Conservation (phyloP, 228 moss, liverwort and hornwort species). For the Sphagnum fallax region DNA sequence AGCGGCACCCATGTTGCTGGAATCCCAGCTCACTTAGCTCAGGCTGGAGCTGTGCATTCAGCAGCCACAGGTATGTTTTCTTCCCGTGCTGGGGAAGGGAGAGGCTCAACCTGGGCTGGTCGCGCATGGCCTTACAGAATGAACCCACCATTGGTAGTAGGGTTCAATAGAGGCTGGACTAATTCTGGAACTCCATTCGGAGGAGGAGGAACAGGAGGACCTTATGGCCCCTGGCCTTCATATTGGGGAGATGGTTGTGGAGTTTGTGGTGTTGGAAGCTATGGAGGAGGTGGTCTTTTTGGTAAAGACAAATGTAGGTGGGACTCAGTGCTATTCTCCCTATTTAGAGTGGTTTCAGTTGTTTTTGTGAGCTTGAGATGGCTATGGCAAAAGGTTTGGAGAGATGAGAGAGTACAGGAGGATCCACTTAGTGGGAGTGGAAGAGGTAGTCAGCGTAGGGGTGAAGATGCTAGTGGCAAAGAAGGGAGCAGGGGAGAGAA, state of each 20-base stretch:
- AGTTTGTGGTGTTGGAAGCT: constrained; percentile 19
- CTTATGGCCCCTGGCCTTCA: constrained; percentile 19
- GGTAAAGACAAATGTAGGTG: constrained; percentile 46
- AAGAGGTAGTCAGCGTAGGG: constrained; percentile 43
- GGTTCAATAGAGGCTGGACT: constrained; percentile 45
- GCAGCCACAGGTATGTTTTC: constrained; percentile 22
- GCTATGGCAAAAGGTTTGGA: constrained; percentile 53
- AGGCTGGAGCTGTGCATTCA: constrained; percentile 25
- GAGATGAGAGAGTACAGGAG: constrained; percentile 38
- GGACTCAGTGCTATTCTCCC: constrained; percentile 29
- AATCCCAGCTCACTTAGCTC: constrained; percentile 25
- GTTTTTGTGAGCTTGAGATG: constrained; percentile 53
- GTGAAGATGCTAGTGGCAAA: constrained; percentile 46
- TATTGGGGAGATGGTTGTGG: constrained; percentile 30
- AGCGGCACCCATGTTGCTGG: constrained; percentile 29
- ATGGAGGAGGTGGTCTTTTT: constrained; percentile 37
- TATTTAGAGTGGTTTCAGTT: constrained; percentile 46
- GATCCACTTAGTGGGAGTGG: constrained; percentile 37
- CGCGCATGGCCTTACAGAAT: constrained; percentile 64
- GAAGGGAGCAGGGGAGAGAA: constrained; percentile 77
- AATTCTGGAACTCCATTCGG: constrained; percentile 15
- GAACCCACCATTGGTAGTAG: constrained; percentile 24
- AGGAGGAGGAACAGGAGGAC: not conserved
- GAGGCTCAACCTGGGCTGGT: constrained; percentile 52
- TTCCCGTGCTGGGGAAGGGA: constrained; percentile 35